These are phyloP conservation scores for Eimeria sp. DNA, from an alignment of 169 alveolate genomes.

Conservation along the genomic window DNA sequence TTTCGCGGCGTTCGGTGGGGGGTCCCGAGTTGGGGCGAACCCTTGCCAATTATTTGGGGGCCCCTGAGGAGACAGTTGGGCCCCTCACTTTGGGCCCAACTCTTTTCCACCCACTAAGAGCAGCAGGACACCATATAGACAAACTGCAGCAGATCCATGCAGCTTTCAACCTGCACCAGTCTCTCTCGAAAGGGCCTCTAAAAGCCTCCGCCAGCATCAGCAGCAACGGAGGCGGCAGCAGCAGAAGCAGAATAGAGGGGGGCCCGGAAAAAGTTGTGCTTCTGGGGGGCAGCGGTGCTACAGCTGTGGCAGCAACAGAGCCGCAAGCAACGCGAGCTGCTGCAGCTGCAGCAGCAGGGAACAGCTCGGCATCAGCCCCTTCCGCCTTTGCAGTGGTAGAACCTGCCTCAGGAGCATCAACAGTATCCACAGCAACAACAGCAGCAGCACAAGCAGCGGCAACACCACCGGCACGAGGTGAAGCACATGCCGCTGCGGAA, in stretches of 20 bases:
- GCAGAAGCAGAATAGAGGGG: conserved; percentile 3
- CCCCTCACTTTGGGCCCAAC: background rate
- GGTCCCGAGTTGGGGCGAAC: background rate
- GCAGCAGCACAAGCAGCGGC: conserved; percentile 27
- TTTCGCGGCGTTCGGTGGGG: conserved; percentile 24
- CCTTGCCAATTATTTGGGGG: conserved; percentile 6
- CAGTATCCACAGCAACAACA: conserved; percentile 16
- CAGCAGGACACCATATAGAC: conserved; percentile 77
- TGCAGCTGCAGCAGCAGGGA: background rate
- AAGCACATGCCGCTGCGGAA: background rate
- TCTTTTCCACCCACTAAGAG: background rate
- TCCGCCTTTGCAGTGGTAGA: background rate
- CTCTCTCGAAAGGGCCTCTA: background rate
- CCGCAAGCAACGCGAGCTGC: background rate
- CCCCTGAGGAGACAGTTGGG: conserved; percentile 9
- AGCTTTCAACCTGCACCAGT: conserved; percentile 69
- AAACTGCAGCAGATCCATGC: conserved; percentile 84
- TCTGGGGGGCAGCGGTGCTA: background rate
- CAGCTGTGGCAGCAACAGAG: background rate
- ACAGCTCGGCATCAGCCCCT: background rate
- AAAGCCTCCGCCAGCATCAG: background rate
- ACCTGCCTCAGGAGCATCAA: background rate
- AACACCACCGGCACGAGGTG: background rate
- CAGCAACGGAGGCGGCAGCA: conserved; percentile 26
- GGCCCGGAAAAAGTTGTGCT: background rate